These are phyloP conservation scores for Saccharomycopsis schoenii DNA, from an alignment of 805 yeast species.

Conservation along the genomic window DNA sequence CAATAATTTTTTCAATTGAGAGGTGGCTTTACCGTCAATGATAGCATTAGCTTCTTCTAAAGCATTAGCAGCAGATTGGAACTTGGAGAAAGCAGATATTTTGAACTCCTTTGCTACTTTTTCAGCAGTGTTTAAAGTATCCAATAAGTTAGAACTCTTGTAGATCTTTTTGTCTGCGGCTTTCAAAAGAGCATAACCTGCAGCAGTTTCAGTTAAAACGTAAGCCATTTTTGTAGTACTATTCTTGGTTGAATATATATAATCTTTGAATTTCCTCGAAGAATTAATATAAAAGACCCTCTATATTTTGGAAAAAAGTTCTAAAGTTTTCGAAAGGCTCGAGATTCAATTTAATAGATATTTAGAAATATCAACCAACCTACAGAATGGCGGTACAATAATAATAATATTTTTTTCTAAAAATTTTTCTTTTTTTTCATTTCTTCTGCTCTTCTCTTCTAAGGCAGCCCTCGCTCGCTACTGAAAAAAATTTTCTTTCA, in stretches of 20 bases:
- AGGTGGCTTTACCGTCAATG: constrained; percentile 88
- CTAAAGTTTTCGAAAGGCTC: neutral
- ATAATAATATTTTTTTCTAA: neutral
- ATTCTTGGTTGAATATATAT: too few relatives aligned
- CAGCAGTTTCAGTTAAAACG: constrained; percentile 95
- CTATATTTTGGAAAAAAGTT: neutral
- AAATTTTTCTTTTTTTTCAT: neutral
- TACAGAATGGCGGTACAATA: too few relatives aligned
- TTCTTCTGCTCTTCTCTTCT: neutral
- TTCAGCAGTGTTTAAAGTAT: constrained; percentile 73
- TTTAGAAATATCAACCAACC: too few relatives aligned
- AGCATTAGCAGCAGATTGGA: constrained; percentile 89
- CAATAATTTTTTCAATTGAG: constrained; percentile 66
- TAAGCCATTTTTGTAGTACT: constrained; percentile 47
- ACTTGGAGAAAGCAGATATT: constrained; percentile 91
- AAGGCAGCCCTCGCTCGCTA: too few relatives aligned
- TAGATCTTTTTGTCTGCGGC: constrained; percentile 96
- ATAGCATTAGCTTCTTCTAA: constrained; percentile 89
- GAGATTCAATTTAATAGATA: too few relatives aligned
- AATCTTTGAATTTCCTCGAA: too few relatives aligned
- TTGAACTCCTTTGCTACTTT: constrained; percentile 86
- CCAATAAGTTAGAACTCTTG: constrained; percentile 64
- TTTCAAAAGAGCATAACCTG: constrained; percentile 96
- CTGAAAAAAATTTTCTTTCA: neutral
- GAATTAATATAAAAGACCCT: too few relatives aligned